phyloP scores from a whole-genome alignment of 2,329 filamentous ascomycete genomes.

The Talaromyces sp. region DNA sequence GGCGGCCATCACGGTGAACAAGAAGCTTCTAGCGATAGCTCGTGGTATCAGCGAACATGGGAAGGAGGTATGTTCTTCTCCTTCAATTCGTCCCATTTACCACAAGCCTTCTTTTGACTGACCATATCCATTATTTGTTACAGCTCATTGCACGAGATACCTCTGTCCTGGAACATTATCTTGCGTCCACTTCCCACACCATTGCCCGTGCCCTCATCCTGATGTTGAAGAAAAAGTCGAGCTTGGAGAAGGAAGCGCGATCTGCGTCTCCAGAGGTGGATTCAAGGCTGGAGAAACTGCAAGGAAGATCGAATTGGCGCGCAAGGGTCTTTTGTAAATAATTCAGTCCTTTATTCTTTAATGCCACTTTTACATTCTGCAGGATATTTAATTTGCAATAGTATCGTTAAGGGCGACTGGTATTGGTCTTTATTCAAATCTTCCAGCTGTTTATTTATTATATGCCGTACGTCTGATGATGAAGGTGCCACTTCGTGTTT shows the following conservation, averaged over 20 bases:
- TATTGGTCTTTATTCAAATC: neutral
- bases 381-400: neutral
- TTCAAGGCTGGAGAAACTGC: conserved; percentile 41
- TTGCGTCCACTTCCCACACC: conserved; percentile 93
- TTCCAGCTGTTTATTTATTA: neutral
- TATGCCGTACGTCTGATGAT: neutral
- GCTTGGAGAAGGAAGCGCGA: conserved; percentile 42
- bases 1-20: conserved; percentile 53
- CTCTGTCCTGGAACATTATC: conserved; percentile 90
- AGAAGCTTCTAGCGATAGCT: conserved; percentile 78
- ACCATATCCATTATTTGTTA: conserved; percentile 2
- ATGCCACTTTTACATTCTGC: neutral
- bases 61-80: conserved; percentile 50
- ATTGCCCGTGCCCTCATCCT: conserved; percentile 87
- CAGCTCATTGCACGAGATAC: conserved; percentile 86
- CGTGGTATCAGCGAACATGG: conserved; percentile 69
- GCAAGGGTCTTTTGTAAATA: conserved; percentile 42
- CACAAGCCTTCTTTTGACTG: neutral
- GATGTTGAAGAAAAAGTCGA: conserved; percentile 71
- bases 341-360: neutral
- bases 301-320: conserved; percentile 45
- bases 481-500: neutral
- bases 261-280: conserved; percentile 45
- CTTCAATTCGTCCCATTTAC: neutral
- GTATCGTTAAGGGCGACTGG: neutral